These are phyloP conservation scores for Yamadazyma endophytica DNA, from an alignment of 805 yeast genomes.

Conservation along the genomic window DNA sequence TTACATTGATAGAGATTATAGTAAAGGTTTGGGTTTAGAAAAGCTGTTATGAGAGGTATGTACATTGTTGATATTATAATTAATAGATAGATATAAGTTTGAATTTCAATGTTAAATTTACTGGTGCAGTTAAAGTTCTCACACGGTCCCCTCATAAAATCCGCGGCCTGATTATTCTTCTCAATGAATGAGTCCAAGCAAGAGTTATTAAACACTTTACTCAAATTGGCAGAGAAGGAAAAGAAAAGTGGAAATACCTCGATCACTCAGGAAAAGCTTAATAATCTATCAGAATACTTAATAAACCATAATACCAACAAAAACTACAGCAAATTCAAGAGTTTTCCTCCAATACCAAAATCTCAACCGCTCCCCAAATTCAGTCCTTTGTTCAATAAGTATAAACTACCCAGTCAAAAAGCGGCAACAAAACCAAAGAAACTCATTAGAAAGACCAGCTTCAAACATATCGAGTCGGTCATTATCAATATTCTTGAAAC, in stretches of 20 bases:
- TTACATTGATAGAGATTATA: too few species aligned
- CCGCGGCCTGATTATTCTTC: background rate
- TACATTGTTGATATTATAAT: too few species aligned
- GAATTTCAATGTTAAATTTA: too few species aligned
- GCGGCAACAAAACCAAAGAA: slow-evolving; percentile 3
- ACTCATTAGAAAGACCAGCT: slow-evolving; percentile 17
- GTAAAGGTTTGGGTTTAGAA: too few species aligned
- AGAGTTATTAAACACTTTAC: slow-evolving; percentile 23
- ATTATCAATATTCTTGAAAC: slow-evolving; percentile 30
- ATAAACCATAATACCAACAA: slow-evolving; percentile 11
- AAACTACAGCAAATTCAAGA: slow-evolving; percentile 7
- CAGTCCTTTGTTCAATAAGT: slow-evolving; percentile 32
- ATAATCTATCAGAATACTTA: slow-evolving; percentile 25
- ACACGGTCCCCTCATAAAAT: too few species aligned
- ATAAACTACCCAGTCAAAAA: slow-evolving; percentile 16
- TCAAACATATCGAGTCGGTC: slow-evolving; percentile 26
- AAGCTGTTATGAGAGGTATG: too few species aligned
- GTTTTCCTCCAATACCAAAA: slow-evolving; percentile 18
- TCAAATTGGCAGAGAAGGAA: slow-evolving; percentile 33
- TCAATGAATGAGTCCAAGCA: slow-evolving; percentile 13
- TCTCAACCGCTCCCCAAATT: slow-evolving; percentile 14
- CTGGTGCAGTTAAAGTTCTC: too few species aligned
- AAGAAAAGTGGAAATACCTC: slow-evolving; percentile 34
- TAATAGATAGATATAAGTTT: too few species aligned
- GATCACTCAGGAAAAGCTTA: slow-evolving; percentile 33